These are phyloP conservation scores for Phytomonas francai DNA, from an alignment of 208 protist genomes.

Conservation along the genomic window DNA sequence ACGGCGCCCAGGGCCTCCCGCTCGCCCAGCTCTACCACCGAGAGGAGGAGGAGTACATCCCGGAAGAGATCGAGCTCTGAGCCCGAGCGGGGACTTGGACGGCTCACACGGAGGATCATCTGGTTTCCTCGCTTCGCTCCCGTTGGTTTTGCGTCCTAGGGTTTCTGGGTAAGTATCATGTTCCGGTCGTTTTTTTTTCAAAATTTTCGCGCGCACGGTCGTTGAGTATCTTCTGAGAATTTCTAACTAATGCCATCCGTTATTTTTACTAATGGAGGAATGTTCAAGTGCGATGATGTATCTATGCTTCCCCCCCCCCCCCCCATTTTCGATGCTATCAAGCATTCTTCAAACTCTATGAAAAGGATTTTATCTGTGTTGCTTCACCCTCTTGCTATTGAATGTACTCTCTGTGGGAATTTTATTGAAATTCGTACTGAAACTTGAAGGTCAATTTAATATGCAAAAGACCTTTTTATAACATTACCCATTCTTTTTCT, in stretches of 20 bases:
- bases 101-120: too few relatives aligned
- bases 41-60: slow-evolving; percentile 57
- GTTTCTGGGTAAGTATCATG: background rate
- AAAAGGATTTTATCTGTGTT: background rate
- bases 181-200: background rate
- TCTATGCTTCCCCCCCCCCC: background rate
- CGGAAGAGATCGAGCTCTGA: slow-evolving; percentile 77
- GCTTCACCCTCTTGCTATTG: background rate
- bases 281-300: background rate
- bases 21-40: background rate
- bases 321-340: background rate
- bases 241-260: background rate
- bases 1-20: slow-evolving; percentile 6
- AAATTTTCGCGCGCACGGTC: background rate
- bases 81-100: too few relatives aligned
- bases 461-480: slow-evolving; percentile 1
- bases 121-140: too few relatives aligned
- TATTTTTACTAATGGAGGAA: background rate
- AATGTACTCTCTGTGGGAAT: background rate
- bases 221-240: background rate
- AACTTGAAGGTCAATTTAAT: background rate
- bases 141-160: background rate
- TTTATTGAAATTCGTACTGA: background rate
- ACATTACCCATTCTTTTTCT: slow-evolving; percentile 1
- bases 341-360: background rate